These are phyloP conservation scores for Rhodotorula graminis DNA, from an alignment of 768 basidiomycete genomes.

Conservation along the genomic window DNA sequence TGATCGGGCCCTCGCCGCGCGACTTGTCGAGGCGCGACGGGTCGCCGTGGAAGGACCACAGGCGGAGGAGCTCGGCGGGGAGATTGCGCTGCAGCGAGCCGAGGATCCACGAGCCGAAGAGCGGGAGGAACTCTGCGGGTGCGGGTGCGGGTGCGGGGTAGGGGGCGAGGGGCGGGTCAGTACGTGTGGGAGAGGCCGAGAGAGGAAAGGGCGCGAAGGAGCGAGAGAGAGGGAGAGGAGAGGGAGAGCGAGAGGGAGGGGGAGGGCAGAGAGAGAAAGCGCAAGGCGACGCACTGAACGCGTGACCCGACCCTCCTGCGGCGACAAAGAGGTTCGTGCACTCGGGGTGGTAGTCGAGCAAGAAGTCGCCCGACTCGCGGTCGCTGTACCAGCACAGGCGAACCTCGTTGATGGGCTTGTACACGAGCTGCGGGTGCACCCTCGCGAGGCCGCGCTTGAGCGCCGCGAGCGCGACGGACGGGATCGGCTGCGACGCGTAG, in stretches of 20 bases:
- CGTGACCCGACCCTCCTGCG: conserved; percentile 83
- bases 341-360: conserved; percentile 68
- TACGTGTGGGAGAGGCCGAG: too few relatives aligned
- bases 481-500: conserved; percentile 50
- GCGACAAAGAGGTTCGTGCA: conserved; percentile 65
- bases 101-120: conserved; percentile 70
- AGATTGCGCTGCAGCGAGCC: conserved; percentile 66
- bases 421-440: conserved; percentile 72
- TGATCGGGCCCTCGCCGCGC: conserved; percentile 27
- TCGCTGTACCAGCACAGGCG: conserved; percentile 94
- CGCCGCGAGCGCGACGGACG: conserved; percentile 54
- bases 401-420: conserved; percentile 64
- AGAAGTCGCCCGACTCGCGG: conserved; percentile 77
- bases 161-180: background rate
- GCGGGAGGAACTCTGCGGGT: conserved; percentile 70
- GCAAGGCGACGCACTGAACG: conserved; percentile 58
- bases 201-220: too few relatives aligned
- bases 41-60: conserved; percentile 57
- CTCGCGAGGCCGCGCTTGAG: conserved; percentile 56
- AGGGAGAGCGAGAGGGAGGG: too few relatives aligned
- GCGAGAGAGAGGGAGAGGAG: conserved; percentile 2
- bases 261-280: too few relatives aligned
- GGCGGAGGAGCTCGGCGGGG: conserved; percentile 53
- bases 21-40: conserved; percentile 22
- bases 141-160: too few relatives aligned